Conservation (phyloP, 2,329 filamentous ascomycete species). For the Fusarium sp. region DNA sequence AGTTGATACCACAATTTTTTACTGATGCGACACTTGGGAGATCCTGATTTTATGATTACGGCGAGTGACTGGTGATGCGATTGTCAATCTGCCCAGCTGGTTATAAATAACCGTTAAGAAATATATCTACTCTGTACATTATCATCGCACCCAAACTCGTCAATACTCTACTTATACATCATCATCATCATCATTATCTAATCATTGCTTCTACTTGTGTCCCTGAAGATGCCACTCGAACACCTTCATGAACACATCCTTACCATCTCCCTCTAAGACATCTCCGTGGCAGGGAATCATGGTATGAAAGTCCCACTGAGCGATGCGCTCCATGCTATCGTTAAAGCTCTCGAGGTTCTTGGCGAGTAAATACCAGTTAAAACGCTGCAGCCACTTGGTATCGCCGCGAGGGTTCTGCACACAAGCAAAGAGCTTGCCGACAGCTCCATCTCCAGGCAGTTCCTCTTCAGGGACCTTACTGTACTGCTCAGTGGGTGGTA, state of each 20-base stretch:
- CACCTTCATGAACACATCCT: slow-evolving; percentile 80
- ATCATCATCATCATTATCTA: neutral
- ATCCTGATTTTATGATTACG: too few relatives aligned
- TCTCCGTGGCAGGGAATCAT: slow-evolving; percentile 96
- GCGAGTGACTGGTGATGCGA: neutral
- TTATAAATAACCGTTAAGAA: neutral
- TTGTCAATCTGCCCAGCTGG: neutral
- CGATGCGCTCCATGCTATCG: slow-evolving; percentile 76
- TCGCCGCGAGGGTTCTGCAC: slow-evolving; percentile 73
- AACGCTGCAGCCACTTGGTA: slow-evolving; percentile 81
- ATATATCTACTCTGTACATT: neutral
- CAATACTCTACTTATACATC: slow-evolving; percentile 3
- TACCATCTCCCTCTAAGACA: slow-evolving; percentile 79
- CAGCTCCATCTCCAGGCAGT: slow-evolving; percentile 51
- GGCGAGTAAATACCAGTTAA: slow-evolving; percentile 82
- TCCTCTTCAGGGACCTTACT: slow-evolving; percentile 68
- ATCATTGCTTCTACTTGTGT: slow-evolving; percentile 34
- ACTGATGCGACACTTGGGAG: neutral
- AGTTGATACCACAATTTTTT: neutral
- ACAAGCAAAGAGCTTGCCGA: slow-evolving; percentile 61
- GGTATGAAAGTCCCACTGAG: slow-evolving; percentile 85
- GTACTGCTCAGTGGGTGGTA: slow-evolving; percentile 90
- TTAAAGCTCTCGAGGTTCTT: slow-evolving; percentile 77
- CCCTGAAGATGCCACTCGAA: slow-evolving; percentile 84
- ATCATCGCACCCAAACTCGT: slow-evolving; percentile 12